These are phyloP conservation scores for Trichosporon faecale DNA, from an alignment of 1,284 basidiomycete species.

Conservation along the genomic window DNA sequence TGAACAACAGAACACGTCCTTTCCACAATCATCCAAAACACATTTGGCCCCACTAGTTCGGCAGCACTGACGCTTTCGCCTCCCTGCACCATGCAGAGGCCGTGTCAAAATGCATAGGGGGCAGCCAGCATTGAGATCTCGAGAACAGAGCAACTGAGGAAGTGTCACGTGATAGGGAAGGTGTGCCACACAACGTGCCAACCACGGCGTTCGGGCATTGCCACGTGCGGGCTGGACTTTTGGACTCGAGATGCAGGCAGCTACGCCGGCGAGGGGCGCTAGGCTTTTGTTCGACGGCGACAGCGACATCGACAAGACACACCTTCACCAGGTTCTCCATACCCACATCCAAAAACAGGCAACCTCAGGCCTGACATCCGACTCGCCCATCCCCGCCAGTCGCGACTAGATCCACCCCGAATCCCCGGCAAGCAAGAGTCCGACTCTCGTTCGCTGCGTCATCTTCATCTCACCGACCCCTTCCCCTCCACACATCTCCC, in stretches of 20 bases:
- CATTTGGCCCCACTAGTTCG: too few relatives aligned
- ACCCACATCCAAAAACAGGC: slow-evolving; percentile 4
- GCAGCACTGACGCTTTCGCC: too few relatives aligned
- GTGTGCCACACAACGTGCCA: slow-evolving; percentile 13
- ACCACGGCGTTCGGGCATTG: slow-evolving; percentile 9
- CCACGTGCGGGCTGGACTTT: neutral
- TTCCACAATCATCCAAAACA: too few relatives aligned
- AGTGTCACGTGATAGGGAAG: neutral
- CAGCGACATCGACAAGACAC: slow-evolving; percentile 5
- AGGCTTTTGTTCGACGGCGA: slow-evolving; percentile 11
- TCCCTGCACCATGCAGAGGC: too few relatives aligned
- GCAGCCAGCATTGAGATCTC: too few relatives aligned
- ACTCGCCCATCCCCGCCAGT: slow-evolving; percentile 1
- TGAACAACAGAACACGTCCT: too few relatives aligned
- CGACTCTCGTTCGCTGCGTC: slow-evolving; percentile 21
- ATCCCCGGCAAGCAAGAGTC: neutral
- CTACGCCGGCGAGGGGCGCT: neutral
- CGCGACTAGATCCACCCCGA: slow-evolving; percentile 4
- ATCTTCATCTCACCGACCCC: neutral
- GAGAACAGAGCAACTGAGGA: neutral
- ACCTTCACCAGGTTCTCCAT: neutral
- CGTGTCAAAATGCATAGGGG: too few relatives aligned
- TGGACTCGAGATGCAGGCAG: slow-evolving; percentile 2
- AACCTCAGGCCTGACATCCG: neutral
- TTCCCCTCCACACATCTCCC: neutral